Evolutionary conservation across 768 basidiomycete genomes (phyloP).

Genomic region (Russula emetica): DNA sequence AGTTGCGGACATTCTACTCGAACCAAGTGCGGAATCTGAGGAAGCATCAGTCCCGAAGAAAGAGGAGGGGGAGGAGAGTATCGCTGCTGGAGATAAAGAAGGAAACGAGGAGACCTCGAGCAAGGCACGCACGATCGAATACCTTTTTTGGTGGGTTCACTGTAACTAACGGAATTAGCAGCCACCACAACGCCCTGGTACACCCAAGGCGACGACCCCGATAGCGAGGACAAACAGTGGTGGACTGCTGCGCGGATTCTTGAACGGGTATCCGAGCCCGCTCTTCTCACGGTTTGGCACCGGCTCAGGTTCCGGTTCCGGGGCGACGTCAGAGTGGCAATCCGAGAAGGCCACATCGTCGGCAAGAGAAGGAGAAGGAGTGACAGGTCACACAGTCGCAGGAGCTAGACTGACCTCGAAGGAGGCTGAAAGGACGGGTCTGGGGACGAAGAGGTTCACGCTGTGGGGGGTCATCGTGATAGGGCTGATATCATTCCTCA

Average conservation of each 20-base stretch:
- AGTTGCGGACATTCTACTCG: conserved; percentile 55
- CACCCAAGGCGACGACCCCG: conserved; percentile 29
- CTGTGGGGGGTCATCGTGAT: conserved; percentile 63
- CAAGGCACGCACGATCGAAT: conserved; percentile 13
- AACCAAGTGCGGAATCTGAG: conserved; percentile 35
- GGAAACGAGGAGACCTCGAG: conserved; percentile 23
- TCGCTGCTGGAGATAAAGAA: conserved; percentile 1
- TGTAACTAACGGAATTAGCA: conserved; percentile 11
- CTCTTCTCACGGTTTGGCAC: conserved; percentile 51
- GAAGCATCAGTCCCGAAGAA: conserved; percentile 21
- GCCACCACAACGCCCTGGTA: conserved; percentile 28
- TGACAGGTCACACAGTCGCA: conserved; percentile 5
- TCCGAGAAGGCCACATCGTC: conserved; percentile 23
- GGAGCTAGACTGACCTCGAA: not conserved
- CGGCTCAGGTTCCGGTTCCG: conserved; percentile 18
- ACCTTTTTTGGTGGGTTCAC: not conserved
- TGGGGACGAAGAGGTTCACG: conserved; percentile 35
- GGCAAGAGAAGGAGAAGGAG: conserved; percentile 1
- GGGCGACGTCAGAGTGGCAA: conserved; percentile 22
- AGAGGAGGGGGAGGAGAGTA: conserved; percentile 27
- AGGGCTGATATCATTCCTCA: conserved; percentile 82
- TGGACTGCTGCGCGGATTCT: conserved; percentile 48
- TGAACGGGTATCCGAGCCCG: conserved; percentile 56
- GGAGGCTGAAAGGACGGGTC: conserved; percentile 1
- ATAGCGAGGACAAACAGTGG: conserved; percentile 36